These are phyloP conservation scores for Metschnikowia corniflorae DNA, from an alignment of 805 yeast species.

Conservation along the genomic window DNA sequence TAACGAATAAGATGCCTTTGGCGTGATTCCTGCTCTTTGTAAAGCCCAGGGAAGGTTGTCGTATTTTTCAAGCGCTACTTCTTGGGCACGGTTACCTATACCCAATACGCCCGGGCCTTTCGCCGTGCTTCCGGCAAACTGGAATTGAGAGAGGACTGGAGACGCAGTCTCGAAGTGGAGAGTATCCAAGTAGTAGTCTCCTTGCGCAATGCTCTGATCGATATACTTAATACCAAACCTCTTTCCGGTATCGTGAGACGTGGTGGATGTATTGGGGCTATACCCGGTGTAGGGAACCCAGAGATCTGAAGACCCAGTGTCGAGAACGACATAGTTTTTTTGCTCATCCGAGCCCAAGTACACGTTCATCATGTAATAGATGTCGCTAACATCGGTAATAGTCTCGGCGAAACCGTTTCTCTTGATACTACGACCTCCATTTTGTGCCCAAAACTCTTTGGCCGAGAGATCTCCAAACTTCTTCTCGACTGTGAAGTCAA, in stretches of 20 bases:
- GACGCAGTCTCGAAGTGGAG: constrained; percentile 5
- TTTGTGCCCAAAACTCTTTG: constrained; percentile 2
- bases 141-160: constrained; percentile 8
- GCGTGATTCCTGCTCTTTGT: constrained; percentile 54
- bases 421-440: constrained; percentile 1
- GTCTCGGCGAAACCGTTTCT: constrained; percentile 4
- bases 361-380: constrained; percentile 14
- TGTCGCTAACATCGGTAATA: constrained; percentile 3
- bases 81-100: constrained; percentile 7
- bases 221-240: constrained; percentile 7
- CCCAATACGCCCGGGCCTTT: constrained; percentile 11
- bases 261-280: constrained; percentile 4
- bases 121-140: constrained; percentile 9
- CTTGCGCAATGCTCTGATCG: constrained; percentile 8
- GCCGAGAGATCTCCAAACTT: background rate
- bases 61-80: constrained; percentile 3
- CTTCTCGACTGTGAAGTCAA: constrained; percentile 8
- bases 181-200: constrained; percentile 11
- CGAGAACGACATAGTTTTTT: constrained; percentile 32
- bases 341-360: constrained; percentile 16
- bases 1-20: constrained; percentile 57
- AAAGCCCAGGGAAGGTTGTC: constrained; percentile 61
- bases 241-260: constrained; percentile 8
- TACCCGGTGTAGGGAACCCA: constrained; percentile 27
- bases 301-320: constrained; percentile 44